Evolutionary conservation across 345 rosid genomes (phyloP).

Genomic region (Capsella bursapastoris): DNA sequence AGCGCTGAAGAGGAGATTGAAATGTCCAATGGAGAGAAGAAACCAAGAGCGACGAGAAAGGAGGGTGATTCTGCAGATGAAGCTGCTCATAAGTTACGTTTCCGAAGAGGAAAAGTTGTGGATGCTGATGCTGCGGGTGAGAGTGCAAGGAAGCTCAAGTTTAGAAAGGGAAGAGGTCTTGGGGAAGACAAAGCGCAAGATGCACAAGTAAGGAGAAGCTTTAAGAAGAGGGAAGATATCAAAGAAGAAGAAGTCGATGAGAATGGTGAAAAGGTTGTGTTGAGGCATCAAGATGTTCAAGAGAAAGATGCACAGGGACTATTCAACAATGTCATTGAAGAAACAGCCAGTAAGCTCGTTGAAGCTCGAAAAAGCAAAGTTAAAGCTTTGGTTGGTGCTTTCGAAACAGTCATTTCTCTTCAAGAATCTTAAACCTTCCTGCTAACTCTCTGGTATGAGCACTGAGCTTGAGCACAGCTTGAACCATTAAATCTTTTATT

Average conservation of each 20-base stretch:
- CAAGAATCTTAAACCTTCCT: conserved; percentile 63
- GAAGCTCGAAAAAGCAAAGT: conserved; percentile 90
- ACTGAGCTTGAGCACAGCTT: conserved; percentile 10
- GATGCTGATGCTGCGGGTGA: conserved; percentile 58
- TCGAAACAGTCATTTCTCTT: conserved; percentile 90
- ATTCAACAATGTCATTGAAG: conserved; percentile 88
- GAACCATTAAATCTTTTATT: conserved; percentile 20
- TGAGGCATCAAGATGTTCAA: conserved; percentile 81
- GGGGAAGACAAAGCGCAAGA: conserved; percentile 53
- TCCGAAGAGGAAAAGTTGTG: conserved; percentile 74
- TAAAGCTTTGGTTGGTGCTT: conserved; percentile 96
- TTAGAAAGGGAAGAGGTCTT: conserved; percentile 59
- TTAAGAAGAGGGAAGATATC: conserved; percentile 56
- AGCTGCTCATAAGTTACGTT: conserved; percentile 54
- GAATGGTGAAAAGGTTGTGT: conserved; percentile 56
- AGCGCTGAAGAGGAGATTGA: conserved; percentile 49
- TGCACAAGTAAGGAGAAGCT: conserved; percentile 52
- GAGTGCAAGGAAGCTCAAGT: conserved; percentile 71
- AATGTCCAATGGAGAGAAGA: conserved; percentile 49
- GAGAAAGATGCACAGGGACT: conserved; percentile 74
- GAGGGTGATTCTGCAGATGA: conserved; percentile 47
- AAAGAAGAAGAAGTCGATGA: conserved; percentile 37
- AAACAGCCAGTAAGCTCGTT: conserved; percentile 86
- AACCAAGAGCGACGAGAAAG: conserved; percentile 38
- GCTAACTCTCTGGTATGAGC: conserved; percentile 31